These are phyloP conservation scores for Hysterangium stoloniferum DNA, from an alignment of 768 basidiomycete species.

Conservation along the genomic window DNA sequence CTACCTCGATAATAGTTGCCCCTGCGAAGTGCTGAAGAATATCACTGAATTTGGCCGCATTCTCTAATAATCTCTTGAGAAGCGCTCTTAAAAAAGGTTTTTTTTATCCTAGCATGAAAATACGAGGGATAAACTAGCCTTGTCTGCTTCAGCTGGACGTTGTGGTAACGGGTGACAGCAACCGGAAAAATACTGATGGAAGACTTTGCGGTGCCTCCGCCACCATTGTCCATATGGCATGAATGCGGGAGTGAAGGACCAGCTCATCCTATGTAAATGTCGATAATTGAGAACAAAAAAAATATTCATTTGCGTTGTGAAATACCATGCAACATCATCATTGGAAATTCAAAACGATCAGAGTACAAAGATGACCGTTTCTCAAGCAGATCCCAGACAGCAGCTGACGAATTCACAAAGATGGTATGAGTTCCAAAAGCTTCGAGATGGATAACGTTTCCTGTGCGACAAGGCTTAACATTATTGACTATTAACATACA, in stretches of 20 bases:
- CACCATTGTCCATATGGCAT: slow-evolving; percentile 31
- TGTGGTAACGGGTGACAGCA: slow-evolving; percentile 22
- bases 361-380: slow-evolving; percentile 13
- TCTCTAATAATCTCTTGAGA: slow-evolving; percentile 22
- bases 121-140: slow-evolving; percentile 13
- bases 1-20: background rate
- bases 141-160: slow-evolving; percentile 26
- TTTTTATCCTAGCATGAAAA: background rate
- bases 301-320: background rate
- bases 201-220: slow-evolving; percentile 30
- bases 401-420: slow-evolving; percentile 13
- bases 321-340: background rate
- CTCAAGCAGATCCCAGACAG: slow-evolving; percentile 10
- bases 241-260: slow-evolving; percentile 19
- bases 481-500: background rate
- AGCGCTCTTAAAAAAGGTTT: slow-evolving; percentile 13
- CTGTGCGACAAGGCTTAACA: background rate
- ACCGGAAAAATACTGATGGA: slow-evolving; percentile 29
- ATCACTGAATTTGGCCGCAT: slow-evolving; percentile 16
- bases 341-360: slow-evolving; percentile 9
- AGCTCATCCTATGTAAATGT: slow-evolving; percentile 20
- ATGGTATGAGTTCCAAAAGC: slow-evolving; percentile 11
- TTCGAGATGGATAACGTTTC: slow-evolving; percentile 15
- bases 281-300: background rate
- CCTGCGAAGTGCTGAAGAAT: slow-evolving; percentile 17